Evolutionary conservation across 2,329 filamentous ascomycete genomes (phyloP).

Genomic region (Exutisphaerella laricina): DNA sequence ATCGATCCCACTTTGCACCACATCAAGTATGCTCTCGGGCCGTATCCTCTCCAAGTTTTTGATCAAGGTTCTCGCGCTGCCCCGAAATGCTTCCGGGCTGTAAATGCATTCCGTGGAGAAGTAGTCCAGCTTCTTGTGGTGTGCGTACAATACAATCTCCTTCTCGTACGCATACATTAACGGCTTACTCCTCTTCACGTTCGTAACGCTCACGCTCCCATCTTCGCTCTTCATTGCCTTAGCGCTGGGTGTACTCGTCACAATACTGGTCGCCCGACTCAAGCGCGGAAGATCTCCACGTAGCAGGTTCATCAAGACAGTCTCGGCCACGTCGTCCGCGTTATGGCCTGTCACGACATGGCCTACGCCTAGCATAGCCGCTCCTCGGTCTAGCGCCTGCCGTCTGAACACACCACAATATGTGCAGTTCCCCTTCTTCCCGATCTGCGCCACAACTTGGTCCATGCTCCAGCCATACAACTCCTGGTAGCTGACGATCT

Average conservation of each 20-base stretch:
- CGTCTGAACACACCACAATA: constrained; percentile 96
- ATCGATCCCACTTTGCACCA: constrained; percentile 90
- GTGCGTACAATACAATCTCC: constrained; percentile 95
- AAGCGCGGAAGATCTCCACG: constrained; percentile 83
- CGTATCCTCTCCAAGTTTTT: constrained; percentile 92
- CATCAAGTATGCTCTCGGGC: constrained; percentile 89
- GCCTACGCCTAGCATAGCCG: constrained; percentile 76
- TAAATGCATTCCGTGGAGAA: constrained; percentile 99
- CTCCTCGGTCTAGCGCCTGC: constrained; percentile 88
- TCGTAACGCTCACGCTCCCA: constrained; percentile 55
- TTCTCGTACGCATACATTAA: constrained; percentile 99
- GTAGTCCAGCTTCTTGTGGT: constrained; percentile 95
- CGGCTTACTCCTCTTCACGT: constrained; percentile 92
- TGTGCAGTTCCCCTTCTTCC: constrained; percentile 98
- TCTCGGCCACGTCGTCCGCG: constrained; percentile 94
- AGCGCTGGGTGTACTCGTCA: constrained; percentile 56
- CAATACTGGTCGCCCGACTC: constrained; percentile 81
- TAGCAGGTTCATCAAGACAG: constrained; percentile 93
- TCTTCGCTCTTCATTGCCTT: constrained; percentile 13
- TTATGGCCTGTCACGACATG: constrained; percentile 98
- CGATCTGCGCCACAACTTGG: constrained; percentile 90
- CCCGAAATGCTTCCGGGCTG: constrained; percentile 92
- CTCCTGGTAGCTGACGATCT: constrained; percentile 88
- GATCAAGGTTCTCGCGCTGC: constrained; percentile 83
- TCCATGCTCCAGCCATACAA: constrained; percentile 99